Base-by-base conservation (phyloP, 805 yeast species). In the Metschnikowia peoriensis region DNA sequence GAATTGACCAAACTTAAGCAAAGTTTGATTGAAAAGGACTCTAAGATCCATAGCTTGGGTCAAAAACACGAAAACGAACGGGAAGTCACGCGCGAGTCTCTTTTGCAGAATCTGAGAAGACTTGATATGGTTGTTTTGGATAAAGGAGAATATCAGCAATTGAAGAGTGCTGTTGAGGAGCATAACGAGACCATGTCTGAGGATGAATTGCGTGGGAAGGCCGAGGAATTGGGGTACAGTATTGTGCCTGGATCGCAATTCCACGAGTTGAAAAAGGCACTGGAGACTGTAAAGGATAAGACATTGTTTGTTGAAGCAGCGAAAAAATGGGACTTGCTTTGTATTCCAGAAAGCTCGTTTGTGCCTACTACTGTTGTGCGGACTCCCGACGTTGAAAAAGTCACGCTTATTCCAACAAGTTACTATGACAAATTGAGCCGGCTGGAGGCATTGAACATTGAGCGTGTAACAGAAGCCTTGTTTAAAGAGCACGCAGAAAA, bases 401-500 rank as follows among this genome's bases (percentile, higher is more conserved):
- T 85, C 35, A 85, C 84, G 53, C 83, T 85, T 9, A 63, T 87
- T 35, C 91, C 93, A 6, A 71, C 78, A 6, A 75, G 84, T 1
- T 86, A 86, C 63, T 87, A 84, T 67, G 79, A 80, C 56, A 81
- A 81, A 62, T 67, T 87, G 55, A 64, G 80, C 29, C 76, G 79
- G 50, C 75, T 70, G 22, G 81, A 77, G 46, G 51, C 70, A 1
- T 63, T 76, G 60, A 70, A 74, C 28, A 65, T 80, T 46, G 81
- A 77, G 44, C 75, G 75, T 56, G 68, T 79, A 1, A 58, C 74
- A 0, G 78, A 79, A 50, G 82, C 76, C 1, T 72, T 68, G 7
- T 69, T 82, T 53, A 71, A 67, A 55, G 65, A 67, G 15, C 74
- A 80, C 56, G 82, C 81, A 3, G 73, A 65, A 50, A 76, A 71